Evolutionary conservation across 768 basidiomycete species (phyloP).

Genomic region (Mycena galericulata): DNA sequence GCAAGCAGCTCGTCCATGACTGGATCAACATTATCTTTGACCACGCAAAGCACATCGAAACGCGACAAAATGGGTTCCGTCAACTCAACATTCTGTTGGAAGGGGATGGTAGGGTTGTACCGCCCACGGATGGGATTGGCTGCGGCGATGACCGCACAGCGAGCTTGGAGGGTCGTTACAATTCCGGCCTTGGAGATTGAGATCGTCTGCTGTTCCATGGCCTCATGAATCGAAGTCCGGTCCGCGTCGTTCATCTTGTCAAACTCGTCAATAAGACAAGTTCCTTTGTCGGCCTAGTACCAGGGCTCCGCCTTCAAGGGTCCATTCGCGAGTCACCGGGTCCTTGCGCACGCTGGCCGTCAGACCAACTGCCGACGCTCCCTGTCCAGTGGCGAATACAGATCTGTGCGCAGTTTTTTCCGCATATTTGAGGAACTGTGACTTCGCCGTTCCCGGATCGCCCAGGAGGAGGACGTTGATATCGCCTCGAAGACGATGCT

Average conservation of each 20-base stretch:
- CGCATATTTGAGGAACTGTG: slow-evolving; percentile 98
- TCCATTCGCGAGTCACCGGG: slow-evolving; percentile 97
- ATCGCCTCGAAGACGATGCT: slow-evolving; percentile 96
- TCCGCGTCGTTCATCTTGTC: slow-evolving; percentile 99
- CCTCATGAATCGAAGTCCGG: slow-evolving; percentile 98
- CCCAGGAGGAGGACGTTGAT: slow-evolving; percentile 97
- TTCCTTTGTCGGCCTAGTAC: slow-evolving; percentile 99
- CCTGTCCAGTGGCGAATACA: slow-evolving; percentile 98
- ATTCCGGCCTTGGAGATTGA: slow-evolving; percentile 99
- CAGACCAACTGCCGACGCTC: slow-evolving; percentile 97
- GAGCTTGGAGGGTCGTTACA: slow-evolving; percentile 96
- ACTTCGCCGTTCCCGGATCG: slow-evolving; percentile 99
- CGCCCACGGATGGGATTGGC: slow-evolving; percentile 97
- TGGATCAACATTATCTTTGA: slow-evolving; percentile 97
- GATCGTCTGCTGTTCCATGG: slow-evolving; percentile 99
- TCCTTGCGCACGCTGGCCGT: slow-evolving; percentile 99
- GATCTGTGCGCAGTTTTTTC: slow-evolving; percentile 99
- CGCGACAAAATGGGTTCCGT: slow-evolving; percentile 98
- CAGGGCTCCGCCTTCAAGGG: slow-evolving; percentile 96
- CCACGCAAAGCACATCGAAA: slow-evolving; percentile 98
- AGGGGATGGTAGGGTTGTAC: slow-evolving; percentile 98
- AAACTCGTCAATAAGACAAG: slow-evolving; percentile 98
- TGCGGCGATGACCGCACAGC: slow-evolving; percentile 97
- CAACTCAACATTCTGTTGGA: slow-evolving; percentile 97
- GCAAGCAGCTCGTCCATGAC: slow-evolving; percentile 97